These are phyloP conservation scores for Polysphondylium violaceum DNA, from an alignment of 78 protist species.

Conservation along the genomic window DNA sequence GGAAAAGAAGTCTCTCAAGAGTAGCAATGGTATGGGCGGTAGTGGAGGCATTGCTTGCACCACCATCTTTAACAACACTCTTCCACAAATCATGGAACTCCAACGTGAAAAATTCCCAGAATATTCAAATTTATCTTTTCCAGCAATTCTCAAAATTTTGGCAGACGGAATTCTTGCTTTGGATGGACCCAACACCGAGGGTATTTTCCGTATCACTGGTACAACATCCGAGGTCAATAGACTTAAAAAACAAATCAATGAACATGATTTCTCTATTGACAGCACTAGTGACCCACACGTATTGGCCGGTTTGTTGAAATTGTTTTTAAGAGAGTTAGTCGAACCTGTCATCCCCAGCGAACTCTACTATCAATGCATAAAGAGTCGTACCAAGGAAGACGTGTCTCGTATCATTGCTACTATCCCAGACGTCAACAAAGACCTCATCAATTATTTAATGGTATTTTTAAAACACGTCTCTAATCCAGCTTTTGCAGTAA, in stretches of 20 bases:
- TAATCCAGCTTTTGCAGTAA: slow-evolving; percentile 14
- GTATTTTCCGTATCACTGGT: slow-evolving; percentile 74
- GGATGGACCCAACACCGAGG: slow-evolving; percentile 48
- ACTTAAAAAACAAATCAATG: slow-evolving; percentile 39
- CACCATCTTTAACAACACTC: slow-evolving; percentile 15
- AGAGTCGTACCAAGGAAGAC: slow-evolving; percentile 26
- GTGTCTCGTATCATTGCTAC: not conserved
- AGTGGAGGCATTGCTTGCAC: not conserved
- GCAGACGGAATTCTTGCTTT: slow-evolving; percentile 1
- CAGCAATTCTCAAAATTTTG: slow-evolving; percentile 8
- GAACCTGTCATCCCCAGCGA: slow-evolving; percentile 63
- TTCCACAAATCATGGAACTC: slow-evolving; percentile 52
- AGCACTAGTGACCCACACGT: slow-evolving; percentile 68
- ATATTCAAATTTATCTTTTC: slow-evolving; percentile 9
- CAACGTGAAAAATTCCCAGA: not conserved
- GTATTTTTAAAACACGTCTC: slow-evolving; percentile 42
- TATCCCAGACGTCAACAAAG: slow-evolving; percentile 23
- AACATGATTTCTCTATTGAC: slow-evolving; percentile 18
- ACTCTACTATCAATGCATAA: slow-evolving; percentile 53
- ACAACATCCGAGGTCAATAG: slow-evolving; percentile 31
- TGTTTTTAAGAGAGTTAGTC: slow-evolving; percentile 71
- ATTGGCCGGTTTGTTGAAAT: slow-evolving; percentile 65
- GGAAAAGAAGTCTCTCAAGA: not conserved
- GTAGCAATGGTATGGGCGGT: not conserved
- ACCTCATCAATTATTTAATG: slow-evolving; percentile 16